Conservation (phyloP, 768 basidiomycete genomes). For the Lactarius akahatsu region DNA sequence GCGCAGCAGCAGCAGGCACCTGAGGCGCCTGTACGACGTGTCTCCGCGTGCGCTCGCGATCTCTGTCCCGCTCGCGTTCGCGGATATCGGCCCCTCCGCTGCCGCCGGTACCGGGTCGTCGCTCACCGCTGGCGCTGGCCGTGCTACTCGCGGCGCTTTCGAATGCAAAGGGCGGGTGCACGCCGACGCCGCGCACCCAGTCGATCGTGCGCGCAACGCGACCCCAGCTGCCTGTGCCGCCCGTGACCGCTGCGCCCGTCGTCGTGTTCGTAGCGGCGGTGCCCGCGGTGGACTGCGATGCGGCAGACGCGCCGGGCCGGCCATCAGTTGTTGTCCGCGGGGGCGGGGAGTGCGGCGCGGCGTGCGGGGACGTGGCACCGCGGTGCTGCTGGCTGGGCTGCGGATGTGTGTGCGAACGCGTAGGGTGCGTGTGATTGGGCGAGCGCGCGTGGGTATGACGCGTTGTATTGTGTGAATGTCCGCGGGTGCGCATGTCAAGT, state of each 20-base stretch:
- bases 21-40: constrained; percentile 5
- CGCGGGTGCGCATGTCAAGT: constrained; percentile 19
- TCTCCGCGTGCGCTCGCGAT: constrained; percentile 22
- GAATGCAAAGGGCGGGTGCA: constrained; percentile 30
- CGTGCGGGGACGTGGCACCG: constrained; percentile 13
- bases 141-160: constrained; percentile 27
- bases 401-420: constrained; percentile 26
- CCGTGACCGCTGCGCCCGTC: constrained; percentile 1
- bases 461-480: not conserved
- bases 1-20: not conserved
- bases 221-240: constrained; percentile 23
- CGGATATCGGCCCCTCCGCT: constrained; percentile 16
- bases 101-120: constrained; percentile 4
- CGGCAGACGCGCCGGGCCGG: constrained; percentile 18
- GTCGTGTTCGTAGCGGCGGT: constrained; percentile 20
- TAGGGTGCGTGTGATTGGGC: constrained; percentile 6
- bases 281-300: constrained; percentile 26
- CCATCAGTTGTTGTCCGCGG: not conserved
- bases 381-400: not conserved
- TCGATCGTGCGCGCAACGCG: constrained; percentile 20
- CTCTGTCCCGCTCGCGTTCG: constrained; percentile 22
- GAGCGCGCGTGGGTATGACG: constrained; percentile 16
- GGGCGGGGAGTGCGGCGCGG: constrained; percentile 13
- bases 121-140: constrained; percentile 13
- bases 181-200: constrained; percentile 28